phyloP scores from a whole-genome alignment of 1,139 yeast genomes.

The Geotrichum aggregatum region DNA sequence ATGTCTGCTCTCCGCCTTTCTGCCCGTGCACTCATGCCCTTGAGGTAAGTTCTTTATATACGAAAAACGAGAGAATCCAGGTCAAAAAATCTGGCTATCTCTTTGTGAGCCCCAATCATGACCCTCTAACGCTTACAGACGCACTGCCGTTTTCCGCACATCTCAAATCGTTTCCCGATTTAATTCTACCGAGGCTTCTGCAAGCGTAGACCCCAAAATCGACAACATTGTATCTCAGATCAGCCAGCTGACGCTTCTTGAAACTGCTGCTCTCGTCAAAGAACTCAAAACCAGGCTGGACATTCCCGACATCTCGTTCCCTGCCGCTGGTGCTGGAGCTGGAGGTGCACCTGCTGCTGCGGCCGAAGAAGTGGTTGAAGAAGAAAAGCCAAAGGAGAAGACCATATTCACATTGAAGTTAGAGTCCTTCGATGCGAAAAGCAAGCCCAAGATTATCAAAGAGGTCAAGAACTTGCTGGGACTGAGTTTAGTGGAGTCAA shows the following conservation, averaged over 20 bases:
- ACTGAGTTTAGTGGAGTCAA: constrained; percentile 89
- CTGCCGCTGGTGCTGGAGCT: constrained; percentile 64
- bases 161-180: constrained; percentile 33
- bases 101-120: too few species aligned
- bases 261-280: constrained; percentile 76
- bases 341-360: constrained; percentile 68
- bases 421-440: constrained; percentile 88
- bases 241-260: constrained; percentile 80
- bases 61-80: neutral
- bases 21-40: constrained; percentile 4
- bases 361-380: constrained; percentile 66
- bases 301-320: constrained; percentile 89
- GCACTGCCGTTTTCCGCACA: too few species aligned
- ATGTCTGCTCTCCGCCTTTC: constrained; percentile 6
- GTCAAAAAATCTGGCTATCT: too few species aligned
- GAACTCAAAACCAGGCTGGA: constrained; percentile 84
- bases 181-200: constrained; percentile 51
- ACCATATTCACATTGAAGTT: constrained; percentile 88
- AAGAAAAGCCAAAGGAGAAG: constrained; percentile 75
- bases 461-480: constrained; percentile 92
- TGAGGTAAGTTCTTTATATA: neutral
- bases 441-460: constrained; percentile 96
- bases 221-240: constrained; percentile 83
- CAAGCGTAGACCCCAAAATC: constrained; percentile 81
- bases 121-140: too few species aligned